Evolutionary conservation across 768 basidiomycete genomes (phyloP).

Genomic region (Lentinula boryana): DNA sequence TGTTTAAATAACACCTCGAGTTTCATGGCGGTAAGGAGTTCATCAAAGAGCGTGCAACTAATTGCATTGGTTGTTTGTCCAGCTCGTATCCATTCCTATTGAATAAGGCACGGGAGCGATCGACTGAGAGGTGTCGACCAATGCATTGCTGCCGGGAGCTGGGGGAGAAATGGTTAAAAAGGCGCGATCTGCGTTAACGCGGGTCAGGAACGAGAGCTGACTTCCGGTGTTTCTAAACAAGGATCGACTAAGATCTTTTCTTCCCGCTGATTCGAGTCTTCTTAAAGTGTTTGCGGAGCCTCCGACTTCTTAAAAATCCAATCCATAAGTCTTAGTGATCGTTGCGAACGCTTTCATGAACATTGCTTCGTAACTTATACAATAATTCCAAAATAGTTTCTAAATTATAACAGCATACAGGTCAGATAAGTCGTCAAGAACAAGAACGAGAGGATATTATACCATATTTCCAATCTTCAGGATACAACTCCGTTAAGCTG

Average conservation of each 20-base stretch:
- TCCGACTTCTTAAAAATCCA: not conserved
- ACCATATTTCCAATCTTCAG: not conserved
- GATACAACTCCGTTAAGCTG: constrained; percentile 29
- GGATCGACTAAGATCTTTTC: not conserved
- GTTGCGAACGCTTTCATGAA: too few relatives aligned
- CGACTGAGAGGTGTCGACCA: not conserved
- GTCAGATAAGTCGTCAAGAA: not conserved
- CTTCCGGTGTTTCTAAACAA: not conserved
- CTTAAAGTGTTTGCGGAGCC: not conserved
- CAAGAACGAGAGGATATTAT: not conserved
- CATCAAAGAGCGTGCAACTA: not conserved
- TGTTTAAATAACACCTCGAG: too few relatives aligned
- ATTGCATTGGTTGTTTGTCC: not conserved
- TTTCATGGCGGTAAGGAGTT: not conserved
- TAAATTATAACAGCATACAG: too few relatives aligned
- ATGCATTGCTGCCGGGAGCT: not conserved
- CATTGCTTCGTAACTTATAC: too few relatives aligned
- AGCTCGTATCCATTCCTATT: not conserved
- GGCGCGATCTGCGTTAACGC: not conserved
- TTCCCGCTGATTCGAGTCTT: not conserved
- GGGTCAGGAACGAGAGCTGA: not conserved
- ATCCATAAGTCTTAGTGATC: too few relatives aligned
- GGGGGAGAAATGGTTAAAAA: not conserved
- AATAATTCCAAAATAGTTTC: too few relatives aligned
- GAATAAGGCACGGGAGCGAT: not conserved